Conservation (phyloP, 1,139 yeast species). For the Scheffersomyces illinoinensis region DNA sequence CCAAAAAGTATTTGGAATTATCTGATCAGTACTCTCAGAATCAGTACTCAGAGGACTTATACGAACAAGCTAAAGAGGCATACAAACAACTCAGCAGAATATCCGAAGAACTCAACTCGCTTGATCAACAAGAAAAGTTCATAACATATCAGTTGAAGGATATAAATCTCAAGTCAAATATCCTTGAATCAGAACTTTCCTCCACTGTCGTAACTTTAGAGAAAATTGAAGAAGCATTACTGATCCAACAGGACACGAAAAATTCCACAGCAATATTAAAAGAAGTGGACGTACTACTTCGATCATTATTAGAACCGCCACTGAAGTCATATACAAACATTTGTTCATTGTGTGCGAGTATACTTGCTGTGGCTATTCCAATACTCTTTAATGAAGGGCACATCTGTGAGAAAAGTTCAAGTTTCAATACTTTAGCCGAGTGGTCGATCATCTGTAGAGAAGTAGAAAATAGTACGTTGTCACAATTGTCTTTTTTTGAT, state of each 20-base stretch:
- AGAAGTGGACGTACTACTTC: background rate
- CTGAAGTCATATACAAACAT: slow-evolving; percentile 1
- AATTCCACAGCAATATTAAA: background rate
- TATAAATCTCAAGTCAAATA: slow-evolving; percentile 4
- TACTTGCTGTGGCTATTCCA: slow-evolving; percentile 4
- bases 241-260: background rate
- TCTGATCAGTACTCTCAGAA: slow-evolving; percentile 16
- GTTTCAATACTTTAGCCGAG: slow-evolving; percentile 10
- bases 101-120: slow-evolving; percentile 16
- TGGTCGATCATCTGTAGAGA: slow-evolving; percentile 18
- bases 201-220: slow-evolving; percentile 2
- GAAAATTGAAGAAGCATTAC: slow-evolving; percentile 1
- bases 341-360: slow-evolving; percentile 8
- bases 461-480: slow-evolving; percentile 4
- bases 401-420: slow-evolving; percentile 4
- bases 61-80: slow-evolving; percentile 10
- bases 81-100: slow-evolving; percentile 14
- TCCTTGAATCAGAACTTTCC: slow-evolving; percentile 2
- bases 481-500: slow-evolving; percentile 10
- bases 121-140: slow-evolving; percentile 20
- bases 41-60: background rate
- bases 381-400: slow-evolving; percentile 10
- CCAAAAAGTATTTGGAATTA: slow-evolving; percentile 23
- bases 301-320: background rate
- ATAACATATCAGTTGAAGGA: slow-evolving; percentile 17